Evolutionary conservation across 371 early-diverging fungal genomes (phyloP), one percentile per base, ranked within the genome.

Genomic region (Haplosporangium sp.): DNA sequence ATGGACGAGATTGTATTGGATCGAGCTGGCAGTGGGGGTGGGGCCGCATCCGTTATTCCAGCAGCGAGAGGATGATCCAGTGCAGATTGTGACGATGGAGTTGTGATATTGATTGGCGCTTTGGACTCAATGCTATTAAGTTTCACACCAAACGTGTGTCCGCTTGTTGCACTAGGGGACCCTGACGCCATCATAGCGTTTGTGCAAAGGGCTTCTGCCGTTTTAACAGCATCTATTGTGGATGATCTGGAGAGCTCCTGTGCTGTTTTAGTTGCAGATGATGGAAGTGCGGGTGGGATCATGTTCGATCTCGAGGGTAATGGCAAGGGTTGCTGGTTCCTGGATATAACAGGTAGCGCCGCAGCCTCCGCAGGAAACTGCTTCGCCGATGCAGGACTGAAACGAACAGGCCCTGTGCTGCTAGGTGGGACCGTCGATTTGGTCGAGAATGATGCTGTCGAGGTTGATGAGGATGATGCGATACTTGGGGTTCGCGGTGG

Each of bases 1-100:
- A 57, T 55, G 5, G 54, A 50, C 14, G 77, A 36, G 41, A 67
- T 60, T 0, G 77, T 77, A 55, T 60, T 77, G 42, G 77, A 67
- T 59, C 77, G 67, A 6, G 68, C 67, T 0, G 77, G 77, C 8
- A 77, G 47, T 20, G 77, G 77, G 21, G 75, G 74, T 2, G 74
- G 62, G 16, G 60, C 45, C 10, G 14, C 38, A 20, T 46, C 47
- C 1, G 52, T 42, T 23, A 37, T 38, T 40, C 63, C 40, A 13
- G 51, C 45, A 4, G 55, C 12, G 14, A 43, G 50, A 36, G 61
- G 38, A 10, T 38, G 13, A 18, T 42, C 7, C 2, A 20, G 12
- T 20, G 53, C 61, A 16, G 47, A 42, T 48, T 46, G 43, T 11
- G 59, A 42, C 21, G 2, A 16, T 55, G 52, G 6, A 0, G 62